Base-by-base conservation (phyloP, 176 grass and related monocot genomes). In the Carex cristatella region DNA sequence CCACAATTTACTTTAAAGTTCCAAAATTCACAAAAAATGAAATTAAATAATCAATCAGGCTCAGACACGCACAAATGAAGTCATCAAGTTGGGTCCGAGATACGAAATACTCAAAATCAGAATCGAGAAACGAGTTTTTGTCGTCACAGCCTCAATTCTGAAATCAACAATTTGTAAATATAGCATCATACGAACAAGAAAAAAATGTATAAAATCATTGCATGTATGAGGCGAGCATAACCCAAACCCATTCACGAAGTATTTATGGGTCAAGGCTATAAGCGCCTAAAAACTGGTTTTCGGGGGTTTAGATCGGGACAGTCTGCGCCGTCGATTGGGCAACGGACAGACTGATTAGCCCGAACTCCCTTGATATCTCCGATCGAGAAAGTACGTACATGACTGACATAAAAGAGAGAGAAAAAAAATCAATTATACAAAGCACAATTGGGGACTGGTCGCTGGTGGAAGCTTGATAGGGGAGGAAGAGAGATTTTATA, bases 31-130 rank as follows among this genome's bases (percentile, higher is more conserved):
- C 59, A 72, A 40, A 19, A 69, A 10, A 3, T 69, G 19, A 48
- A 66, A 83, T 66, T 16, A 1, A 82, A 69, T 37, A 30, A 42
- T 38, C 38, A 71, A 58, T 80, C 31, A 70, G 77, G 90, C 88
- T 94, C 90, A 92, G 92, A 92, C 88, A 94, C 90, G 90, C 88
- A 92, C 86, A 92, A 92, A 92, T 89, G 69, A 86, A 68, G 81
- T 94, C 92, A 94, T 92, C 92, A 94, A 15, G 2, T 78, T 83
- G 44, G 84, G 84, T 72, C 81, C 88, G 61, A 86, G 73, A 77
- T 44, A 56, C 7, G 12, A 63, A 86, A 35, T 55, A 66, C 56
- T 65, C 79, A 65, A 81, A 77, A 30, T 94, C 79, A 87, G 81
- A 69, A 86, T 87, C 67, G 86, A 84, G 40, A 77, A 79, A 84